Base-by-base conservation (phyloP, 2,329 filamentous ascomycete species). In the Xylaria sp. region DNA sequence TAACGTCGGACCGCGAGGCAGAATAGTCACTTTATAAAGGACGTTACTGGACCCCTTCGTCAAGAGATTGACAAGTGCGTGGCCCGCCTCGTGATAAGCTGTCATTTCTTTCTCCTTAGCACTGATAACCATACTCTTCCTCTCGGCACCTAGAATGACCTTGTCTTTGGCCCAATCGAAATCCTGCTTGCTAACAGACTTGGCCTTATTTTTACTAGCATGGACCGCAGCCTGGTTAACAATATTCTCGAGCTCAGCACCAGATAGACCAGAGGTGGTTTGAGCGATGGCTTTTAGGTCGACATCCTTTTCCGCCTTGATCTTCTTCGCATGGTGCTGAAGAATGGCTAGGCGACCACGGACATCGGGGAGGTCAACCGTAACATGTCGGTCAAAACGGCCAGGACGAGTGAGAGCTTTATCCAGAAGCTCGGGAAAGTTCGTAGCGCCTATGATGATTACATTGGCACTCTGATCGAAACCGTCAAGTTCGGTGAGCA, bases 141-240 rank as follows among this genome's bases (percentile, higher is more conserved):
- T 90, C 83, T 99, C 96, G 2, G 95, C 93, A 46, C 96, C 96
- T 94, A 99, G 97, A 80, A 97, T 91, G 63, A 99, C 93, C 83
- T 96, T 96, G 84, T 99, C 96, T 82, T 97, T 98, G 66, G 96
- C 96, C 94, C 95, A 99, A 75, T 98, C 94, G 72, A 98, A 91
- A 78, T 98, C 94, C 41, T 87, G 82, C 80, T 94, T 91, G 13
- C 88, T 87, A 63, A 99, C 93, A 55, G 91, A 87, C 68, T 85
- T 85, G 48, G 92, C 88, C 82, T 94, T 96, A 74, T 92, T 88
- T 80, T 96, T 94, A 77, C 94, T 97, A n/a, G 96, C 96, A 77
- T 92, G 93, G 52, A 99, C 91, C 25, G 96, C 96, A 39, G 96
- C 96, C 79, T 98, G 93, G 81, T 99, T 99, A 78, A 97, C 92